Percentiles rank a stretch among this genome's conserved stretches.
Conservation (phyloP, 2,329 filamentous ascomycete species). For the Thermomyces lanuginosus region DNA sequence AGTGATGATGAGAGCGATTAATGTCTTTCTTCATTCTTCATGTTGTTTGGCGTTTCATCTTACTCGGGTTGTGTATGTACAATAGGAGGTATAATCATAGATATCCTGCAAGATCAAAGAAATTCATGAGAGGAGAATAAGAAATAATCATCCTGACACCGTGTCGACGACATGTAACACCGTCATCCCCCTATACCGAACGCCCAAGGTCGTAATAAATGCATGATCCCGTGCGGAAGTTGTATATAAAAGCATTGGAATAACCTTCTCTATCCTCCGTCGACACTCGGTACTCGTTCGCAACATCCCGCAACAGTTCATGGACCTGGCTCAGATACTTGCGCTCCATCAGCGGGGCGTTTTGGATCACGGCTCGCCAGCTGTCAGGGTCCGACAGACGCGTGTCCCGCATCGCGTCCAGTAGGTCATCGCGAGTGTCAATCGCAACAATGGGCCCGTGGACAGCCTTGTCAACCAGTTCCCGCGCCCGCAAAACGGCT, state of each 20-base stretch:
- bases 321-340: constrained; percentile 73
- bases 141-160: no score
- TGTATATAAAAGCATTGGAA: constrained; percentile 74
- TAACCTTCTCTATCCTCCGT: constrained; percentile 36
- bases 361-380: constrained; percentile 69
- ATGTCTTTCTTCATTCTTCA: constrained; percentile 6
- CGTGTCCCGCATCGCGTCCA: constrained; percentile 60
- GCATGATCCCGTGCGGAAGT: constrained; percentile 69
- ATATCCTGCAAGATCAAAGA: no score
- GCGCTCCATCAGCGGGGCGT: constrained; percentile 57
- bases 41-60: constrained; percentile 1
- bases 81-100: constrained; percentile 9
- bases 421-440: constrained; percentile 69
- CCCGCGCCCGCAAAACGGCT: constrained; percentile 40
- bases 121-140: no score
- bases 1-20: constrained; percentile 68
- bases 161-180: constrained; percentile 2
- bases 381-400: constrained; percentile 62
- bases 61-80: constrained; percentile 12
- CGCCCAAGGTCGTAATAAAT: constrained; percentile 64
- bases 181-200: constrained; percentile 3
- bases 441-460: constrained; percentile 72
- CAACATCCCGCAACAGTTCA: constrained; percentile 52
- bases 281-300: constrained; percentile 27
- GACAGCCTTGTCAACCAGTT: constrained; percentile 53